Percentiles rank a stretch among this genome's conserved stretches.
Evolutionary conservation across 1,284 basidiomycete species (phyloP).

Genomic region (Moniliophthora roreri): DNA sequence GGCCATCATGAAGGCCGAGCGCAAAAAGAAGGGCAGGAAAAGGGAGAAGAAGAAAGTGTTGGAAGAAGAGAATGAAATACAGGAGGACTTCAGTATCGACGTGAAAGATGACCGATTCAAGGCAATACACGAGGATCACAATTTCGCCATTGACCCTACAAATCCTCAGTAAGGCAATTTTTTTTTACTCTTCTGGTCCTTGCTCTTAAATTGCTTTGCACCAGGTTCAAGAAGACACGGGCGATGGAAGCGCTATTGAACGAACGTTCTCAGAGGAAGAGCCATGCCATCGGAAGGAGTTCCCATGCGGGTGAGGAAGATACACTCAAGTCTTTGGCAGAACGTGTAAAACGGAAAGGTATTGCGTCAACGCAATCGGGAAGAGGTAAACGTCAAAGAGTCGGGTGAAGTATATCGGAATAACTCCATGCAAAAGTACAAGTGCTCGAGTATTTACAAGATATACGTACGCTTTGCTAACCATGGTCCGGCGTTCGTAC

Average conservation of each 20-base stretch:
- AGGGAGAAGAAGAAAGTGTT: slow-evolving; percentile 39
- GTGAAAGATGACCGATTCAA: slow-evolving; percentile 89
- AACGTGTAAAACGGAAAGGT: slow-evolving; percentile 85
- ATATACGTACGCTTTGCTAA: neutral
- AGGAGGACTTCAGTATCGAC: slow-evolving; percentile 83
- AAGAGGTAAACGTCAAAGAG: slow-evolving; percentile 57
- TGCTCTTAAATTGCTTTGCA: slow-evolving; percentile 16
- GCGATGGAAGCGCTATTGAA: slow-evolving; percentile 82
- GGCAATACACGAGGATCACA: slow-evolving; percentile 85
- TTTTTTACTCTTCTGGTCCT: slow-evolving; percentile 6
- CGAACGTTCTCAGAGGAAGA: slow-evolving; percentile 59
- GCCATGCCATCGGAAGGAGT: slow-evolving; percentile 12
- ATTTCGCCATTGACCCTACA: slow-evolving; percentile 94
- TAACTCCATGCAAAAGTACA: neutral
- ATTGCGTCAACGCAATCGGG: slow-evolving; percentile 28
- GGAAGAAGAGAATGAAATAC: slow-evolving; percentile 58
- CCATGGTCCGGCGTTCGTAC: too few relatives aligned
- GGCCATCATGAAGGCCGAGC: slow-evolving; percentile 84
- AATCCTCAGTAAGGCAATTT: slow-evolving; percentile 78
- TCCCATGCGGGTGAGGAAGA: slow-evolving; percentile 18
- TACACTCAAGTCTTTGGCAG: slow-evolving; percentile 45
- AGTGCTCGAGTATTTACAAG: neutral
- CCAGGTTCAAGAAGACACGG: slow-evolving; percentile 87
- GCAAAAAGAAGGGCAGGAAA: slow-evolving; percentile 53
- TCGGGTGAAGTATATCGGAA: slow-evolving; percentile 25